phyloP scores from a whole-genome alignment of 768 basidiomycete species.

The Lactarius trivialis region DNA sequence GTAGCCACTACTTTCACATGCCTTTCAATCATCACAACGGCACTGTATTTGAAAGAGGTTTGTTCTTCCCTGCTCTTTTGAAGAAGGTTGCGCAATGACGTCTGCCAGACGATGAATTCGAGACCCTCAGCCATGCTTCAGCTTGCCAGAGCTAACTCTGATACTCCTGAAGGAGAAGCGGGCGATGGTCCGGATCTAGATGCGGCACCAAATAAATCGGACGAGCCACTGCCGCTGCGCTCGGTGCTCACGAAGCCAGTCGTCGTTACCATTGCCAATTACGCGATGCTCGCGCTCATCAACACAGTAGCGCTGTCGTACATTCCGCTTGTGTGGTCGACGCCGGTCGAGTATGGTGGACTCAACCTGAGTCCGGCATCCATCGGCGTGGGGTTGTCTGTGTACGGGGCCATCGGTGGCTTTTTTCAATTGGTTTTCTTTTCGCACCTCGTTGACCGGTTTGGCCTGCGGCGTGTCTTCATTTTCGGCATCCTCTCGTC shows the following conservation, averaged over 20 bases:
- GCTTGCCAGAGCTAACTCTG: too few relatives aligned
- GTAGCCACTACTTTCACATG: too few relatives aligned
- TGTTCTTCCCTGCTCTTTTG: too few relatives aligned
- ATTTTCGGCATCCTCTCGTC: slow-evolving; percentile 25
- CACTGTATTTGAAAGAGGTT: too few relatives aligned
- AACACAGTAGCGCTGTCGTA: slow-evolving; percentile 38
- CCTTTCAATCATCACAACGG: too few relatives aligned
- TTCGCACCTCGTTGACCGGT: slow-evolving; percentile 30
- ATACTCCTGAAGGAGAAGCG: neutral
- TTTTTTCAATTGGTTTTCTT: slow-evolving; percentile 35
- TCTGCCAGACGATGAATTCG: too few relatives aligned
- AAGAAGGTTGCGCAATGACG: too few relatives aligned
- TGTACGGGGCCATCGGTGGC: slow-evolving; percentile 34
- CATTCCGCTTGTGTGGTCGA: slow-evolving; percentile 40
- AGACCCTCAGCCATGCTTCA: too few relatives aligned
- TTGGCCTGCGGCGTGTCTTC: slow-evolving; percentile 34
- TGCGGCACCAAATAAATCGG: neutral
- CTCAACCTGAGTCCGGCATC: slow-evolving; percentile 32
- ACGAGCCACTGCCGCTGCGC: slow-evolving; percentile 30
- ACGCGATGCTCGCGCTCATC: slow-evolving; percentile 36
- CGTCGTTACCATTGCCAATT: slow-evolving; percentile 38
- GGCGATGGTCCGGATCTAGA: neutral
- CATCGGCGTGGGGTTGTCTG: slow-evolving; percentile 34
- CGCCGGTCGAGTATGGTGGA: slow-evolving; percentile 21
- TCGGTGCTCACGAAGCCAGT: slow-evolving; percentile 24